Conservation (phyloP, 179 eudicot genomes). For the Carnegiea gigantea region DNA sequence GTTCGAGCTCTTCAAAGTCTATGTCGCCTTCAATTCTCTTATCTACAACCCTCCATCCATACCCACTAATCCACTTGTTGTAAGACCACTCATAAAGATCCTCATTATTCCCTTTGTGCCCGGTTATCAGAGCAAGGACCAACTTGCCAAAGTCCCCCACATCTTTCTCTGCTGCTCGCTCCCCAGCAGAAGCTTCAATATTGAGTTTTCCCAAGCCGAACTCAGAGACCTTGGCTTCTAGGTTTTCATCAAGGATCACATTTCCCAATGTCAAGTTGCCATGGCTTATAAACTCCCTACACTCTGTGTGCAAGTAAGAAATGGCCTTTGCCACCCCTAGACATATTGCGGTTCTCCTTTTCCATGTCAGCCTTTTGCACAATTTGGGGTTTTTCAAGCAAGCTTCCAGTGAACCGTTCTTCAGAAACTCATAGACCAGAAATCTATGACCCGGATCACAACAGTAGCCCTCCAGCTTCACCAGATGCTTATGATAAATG, state of each 20-base stretch:
- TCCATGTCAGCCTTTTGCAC: conserved; percentile 52
- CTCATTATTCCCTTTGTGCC: conserved; percentile 31
- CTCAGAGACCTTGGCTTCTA: conserved; percentile 55
- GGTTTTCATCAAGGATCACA: conserved; percentile 49
- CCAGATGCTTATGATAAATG: conserved; percentile 53
- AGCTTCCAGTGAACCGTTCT: conserved; percentile 42
- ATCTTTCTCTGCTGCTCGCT: conserved; percentile 39
- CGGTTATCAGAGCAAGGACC: conserved; percentile 43
- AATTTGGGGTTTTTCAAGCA: conserved; percentile 43
- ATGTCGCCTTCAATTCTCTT: conserved; percentile 37
- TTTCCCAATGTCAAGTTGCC: conserved; percentile 53
- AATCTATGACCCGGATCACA: conserved; percentile 46
- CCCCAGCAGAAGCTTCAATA: conserved; percentile 11
- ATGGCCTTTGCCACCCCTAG: conserved; percentile 51
- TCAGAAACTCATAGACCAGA: conserved; percentile 52
- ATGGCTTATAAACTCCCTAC: conserved; percentile 61
- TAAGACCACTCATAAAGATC: conserved; percentile 40
- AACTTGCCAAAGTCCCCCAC: conserved; percentile 53
- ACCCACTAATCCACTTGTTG: conserved; percentile 43
- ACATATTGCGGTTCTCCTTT: conserved; percentile 47
- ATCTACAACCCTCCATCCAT: conserved; percentile 39
- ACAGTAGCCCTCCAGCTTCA: conserved; percentile 58
- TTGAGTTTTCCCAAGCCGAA: conserved; percentile 37
- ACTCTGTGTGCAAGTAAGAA: conserved; percentile 57
- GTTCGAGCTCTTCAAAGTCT: conserved; percentile 49